Conservation (phyloP, 345 rosid genomes). For the Kandelia obovata region DNA sequence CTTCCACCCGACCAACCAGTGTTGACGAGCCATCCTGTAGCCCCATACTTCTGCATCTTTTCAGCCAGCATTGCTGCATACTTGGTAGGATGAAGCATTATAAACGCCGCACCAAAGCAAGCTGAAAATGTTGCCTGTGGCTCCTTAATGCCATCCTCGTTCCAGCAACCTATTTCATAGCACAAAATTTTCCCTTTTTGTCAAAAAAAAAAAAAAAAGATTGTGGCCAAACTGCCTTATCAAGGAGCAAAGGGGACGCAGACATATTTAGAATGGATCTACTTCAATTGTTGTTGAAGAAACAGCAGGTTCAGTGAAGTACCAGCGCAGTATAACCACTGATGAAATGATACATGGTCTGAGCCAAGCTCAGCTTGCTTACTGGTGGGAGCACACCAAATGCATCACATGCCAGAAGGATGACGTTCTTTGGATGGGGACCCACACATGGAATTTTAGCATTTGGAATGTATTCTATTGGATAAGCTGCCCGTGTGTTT, state of each 20-base stretch:
- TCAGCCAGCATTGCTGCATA: constrained; percentile 37
- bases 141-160: constrained; percentile 34
- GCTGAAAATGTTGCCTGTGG: constrained; percentile 37
- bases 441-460: constrained; percentile 34
- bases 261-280: background rate
- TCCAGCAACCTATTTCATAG: constrained; percentile 22
- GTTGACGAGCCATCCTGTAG: constrained; percentile 36
- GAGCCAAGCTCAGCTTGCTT: constrained; percentile 35
- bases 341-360: constrained; percentile 36
- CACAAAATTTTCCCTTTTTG: background rate
- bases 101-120: constrained; percentile 34
- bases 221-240: too few species aligned
- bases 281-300: background rate
- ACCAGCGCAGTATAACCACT: constrained; percentile 38
- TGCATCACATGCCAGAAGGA: constrained; percentile 35
- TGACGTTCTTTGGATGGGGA: constrained; percentile 32
- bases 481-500: constrained; percentile 36
- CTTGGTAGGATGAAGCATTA: constrained; percentile 36
- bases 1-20: constrained; percentile 36
- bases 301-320: constrained; percentile 1
- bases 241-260: too few species aligned
- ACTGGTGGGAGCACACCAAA: constrained; percentile 38
- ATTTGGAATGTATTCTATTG: constrained; percentile 31
- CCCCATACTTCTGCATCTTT: constrained; percentile 32
- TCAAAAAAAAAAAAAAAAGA: too few species aligned